Evolutionary conservation across 371 early-diverging fungal species (phyloP).

Genomic region (Mucor plumbeus): DNA sequence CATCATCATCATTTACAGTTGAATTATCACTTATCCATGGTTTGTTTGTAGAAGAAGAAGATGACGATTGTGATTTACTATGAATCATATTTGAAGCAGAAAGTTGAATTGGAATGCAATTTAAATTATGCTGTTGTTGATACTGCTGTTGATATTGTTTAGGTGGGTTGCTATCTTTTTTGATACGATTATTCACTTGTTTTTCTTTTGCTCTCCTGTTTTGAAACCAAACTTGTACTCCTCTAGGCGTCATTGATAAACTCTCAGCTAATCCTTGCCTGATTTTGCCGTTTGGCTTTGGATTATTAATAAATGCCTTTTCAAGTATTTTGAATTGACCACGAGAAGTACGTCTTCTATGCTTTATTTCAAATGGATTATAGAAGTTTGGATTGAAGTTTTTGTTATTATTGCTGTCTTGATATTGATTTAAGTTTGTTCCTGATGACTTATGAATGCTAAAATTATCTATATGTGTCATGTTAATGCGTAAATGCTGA

Average conservation of each 20-base stretch:
- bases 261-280: conserved; percentile 70
- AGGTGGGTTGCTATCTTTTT: background rate
- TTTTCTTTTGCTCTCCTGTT: conserved; percentile 85
- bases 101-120: background rate
- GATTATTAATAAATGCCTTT: conserved; percentile 59
- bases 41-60: conserved; percentile 11
- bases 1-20: conserved; percentile 7
- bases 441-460: background rate
- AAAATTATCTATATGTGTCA: background rate
- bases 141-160: conserved; percentile 4
- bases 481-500: background rate
- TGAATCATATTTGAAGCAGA: conserved; percentile 17
- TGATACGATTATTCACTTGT: conserved; percentile 34
- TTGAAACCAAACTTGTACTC: conserved; percentile 94
- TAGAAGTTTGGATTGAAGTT: conserved; percentile 35
- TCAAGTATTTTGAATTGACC: conserved; percentile 67
- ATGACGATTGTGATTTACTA: conserved; percentile 25
- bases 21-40: conserved; percentile 11
- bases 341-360: conserved; percentile 65
- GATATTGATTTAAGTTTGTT: background rate
- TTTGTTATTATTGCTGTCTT: background rate
- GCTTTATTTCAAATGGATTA: conserved; percentile 54
- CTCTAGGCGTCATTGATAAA: conserved; percentile 79
- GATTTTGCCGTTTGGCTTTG: conserved; percentile 73
- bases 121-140: background rate